Evolutionary conservation across 495 filamentous ascomycete species (phyloP).

Genomic region (Lasiosphaeris hirsuta): DNA sequence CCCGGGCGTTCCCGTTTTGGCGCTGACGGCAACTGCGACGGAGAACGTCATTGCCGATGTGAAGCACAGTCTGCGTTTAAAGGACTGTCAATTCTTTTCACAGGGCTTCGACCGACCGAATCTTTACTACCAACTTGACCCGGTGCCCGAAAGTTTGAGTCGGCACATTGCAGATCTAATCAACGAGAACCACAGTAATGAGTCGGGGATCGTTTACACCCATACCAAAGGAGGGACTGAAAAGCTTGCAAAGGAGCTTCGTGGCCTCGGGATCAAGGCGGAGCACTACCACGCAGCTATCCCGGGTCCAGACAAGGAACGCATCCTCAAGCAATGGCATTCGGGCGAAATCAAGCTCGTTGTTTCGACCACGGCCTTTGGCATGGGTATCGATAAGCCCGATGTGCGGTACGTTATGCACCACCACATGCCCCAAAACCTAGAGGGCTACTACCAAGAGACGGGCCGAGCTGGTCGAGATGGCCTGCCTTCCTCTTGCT

Average conservation of each 20-base stretch:
- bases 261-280: conserved; percentile 63
- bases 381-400: conserved; percentile 98
- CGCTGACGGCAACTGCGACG: conserved; percentile 91
- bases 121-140: conserved; percentile 75
- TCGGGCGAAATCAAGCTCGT: conserved; percentile 74
- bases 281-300: conserved; percentile 85
- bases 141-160: conserved; percentile 51
- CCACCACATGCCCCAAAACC: conserved; percentile 82
- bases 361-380: conserved; percentile 98
- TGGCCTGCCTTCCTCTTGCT: conserved; percentile 81
- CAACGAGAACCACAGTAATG: conserved; percentile 56
- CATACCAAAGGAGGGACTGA: conserved; percentile 83
- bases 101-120: conserved; percentile 96
- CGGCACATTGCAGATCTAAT: conserved; percentile 68
- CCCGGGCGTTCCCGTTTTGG: conserved; percentile 82
- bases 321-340: conserved; percentile 81
- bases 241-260: conserved; percentile 66
- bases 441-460: conserved; percentile 99
- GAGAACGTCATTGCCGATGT: conserved; percentile 88
- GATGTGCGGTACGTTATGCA: conserved; percentile 96
- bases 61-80: conserved; percentile 80
- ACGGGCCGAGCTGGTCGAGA: conserved; percentile 93
- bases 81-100: conserved; percentile 67
- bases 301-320: conserved; percentile 55
- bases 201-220: conserved; percentile 93